Evolutionary conservation across 352 stramenopile species (phyloP).

Genomic region (Peronospora destructor): DNA sequence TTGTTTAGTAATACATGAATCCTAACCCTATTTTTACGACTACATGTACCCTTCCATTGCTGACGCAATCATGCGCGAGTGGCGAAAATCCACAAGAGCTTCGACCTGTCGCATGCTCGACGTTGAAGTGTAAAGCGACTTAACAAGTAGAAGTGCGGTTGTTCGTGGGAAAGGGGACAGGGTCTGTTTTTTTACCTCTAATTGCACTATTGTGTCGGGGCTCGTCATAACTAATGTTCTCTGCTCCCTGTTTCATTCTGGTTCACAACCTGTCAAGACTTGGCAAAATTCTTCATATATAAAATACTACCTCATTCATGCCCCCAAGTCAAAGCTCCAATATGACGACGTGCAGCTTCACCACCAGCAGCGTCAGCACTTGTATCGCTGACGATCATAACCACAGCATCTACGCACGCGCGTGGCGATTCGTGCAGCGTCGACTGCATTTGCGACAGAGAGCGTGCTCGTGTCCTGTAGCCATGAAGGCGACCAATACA

Average conservation of each 20-base stretch:
- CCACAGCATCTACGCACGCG: constrained; percentile 29
- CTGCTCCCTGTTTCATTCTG: neutral
- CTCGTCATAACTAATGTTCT: neutral
- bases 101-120: neutral
- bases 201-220: constrained; percentile 7
- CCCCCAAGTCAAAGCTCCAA: neutral
- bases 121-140: neutral
- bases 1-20: too few species aligned
- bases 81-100: neutral
- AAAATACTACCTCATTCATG: neutral
- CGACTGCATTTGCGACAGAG: constrained; percentile 32
- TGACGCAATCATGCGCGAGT: neutral
- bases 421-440: constrained; percentile 35
- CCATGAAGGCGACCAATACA: constrained; percentile 13
- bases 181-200: neutral
- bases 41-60: neutral
- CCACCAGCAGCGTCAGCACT: constrained; percentile 5
- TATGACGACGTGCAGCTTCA: constrained; percentile 3
- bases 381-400: constrained; percentile 4
- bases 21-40: too few species aligned
- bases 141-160: neutral
- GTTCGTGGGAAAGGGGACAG: neutral
- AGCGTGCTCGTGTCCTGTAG: constrained; percentile 25
- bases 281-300: neutral
- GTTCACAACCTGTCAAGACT: neutral